Conservation (phyloP, 208 protist genomes). For the Trypanosoma caninum region DNA sequence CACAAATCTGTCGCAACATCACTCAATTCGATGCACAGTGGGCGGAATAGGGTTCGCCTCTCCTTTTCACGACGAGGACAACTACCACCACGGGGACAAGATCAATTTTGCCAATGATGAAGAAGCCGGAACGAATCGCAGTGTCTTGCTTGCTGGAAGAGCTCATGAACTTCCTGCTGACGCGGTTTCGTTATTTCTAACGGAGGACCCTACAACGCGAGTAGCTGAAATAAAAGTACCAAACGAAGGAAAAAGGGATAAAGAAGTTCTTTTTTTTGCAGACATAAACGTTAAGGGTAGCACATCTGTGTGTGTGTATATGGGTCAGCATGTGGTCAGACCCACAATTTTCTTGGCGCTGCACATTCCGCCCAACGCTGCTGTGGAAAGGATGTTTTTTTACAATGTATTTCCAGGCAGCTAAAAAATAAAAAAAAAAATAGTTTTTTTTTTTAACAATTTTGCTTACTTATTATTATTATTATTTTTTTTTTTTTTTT, state of each 20-base stretch:
- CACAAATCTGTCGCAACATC: constrained; percentile 16
- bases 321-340: constrained; percentile 32
- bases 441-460: neutral
- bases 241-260: neutral
- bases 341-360: constrained; percentile 13
- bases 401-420: constrained; percentile 3
- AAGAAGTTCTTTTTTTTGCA: constrained; percentile 31
- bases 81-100: no score
- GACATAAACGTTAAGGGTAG: neutral
- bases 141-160: constrained; percentile 16
- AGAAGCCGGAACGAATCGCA: neutral
- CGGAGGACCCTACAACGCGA: constrained; percentile 14
- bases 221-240: constrained; percentile 26
- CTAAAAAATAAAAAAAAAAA: constrained; percentile 16
- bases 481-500: constrained; percentile 12
- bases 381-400: constrained; percentile 21
- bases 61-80: neutral
- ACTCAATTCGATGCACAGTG: constrained; percentile 29
- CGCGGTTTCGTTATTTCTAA: constrained; percentile 4
- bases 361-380: constrained; percentile 6
- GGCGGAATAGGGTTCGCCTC: constrained; percentile 31
- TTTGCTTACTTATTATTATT: constrained; percentile 12
- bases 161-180: neutral
- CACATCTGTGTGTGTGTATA: constrained; percentile 23
- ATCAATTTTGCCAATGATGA: no score